Base-by-base conservation (phyloP, 371 early-diverging fungal species). In the Mucor circinelloides region DNA sequence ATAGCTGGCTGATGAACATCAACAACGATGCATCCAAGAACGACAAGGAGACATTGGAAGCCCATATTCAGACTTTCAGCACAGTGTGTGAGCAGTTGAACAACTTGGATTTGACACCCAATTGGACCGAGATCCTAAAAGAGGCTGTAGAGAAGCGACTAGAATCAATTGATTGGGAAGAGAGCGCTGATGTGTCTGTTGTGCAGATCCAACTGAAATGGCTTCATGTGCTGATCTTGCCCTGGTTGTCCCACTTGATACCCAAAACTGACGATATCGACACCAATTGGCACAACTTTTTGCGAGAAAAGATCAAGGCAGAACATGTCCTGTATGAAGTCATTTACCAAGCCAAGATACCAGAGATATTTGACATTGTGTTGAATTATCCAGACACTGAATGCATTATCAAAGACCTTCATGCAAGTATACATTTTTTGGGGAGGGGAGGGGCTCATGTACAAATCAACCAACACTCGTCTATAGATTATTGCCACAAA, bases 321-420 rank as follows among this genome's bases (percentile, higher is more conserved):
- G 73, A 72, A 7, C 69, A 72, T 66, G 25, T 65, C 7, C 19
- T 69, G 15, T 72, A 72, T 40, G 62, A 72, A n/a, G 31, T 58
- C 8, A 58, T 72, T 15, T 72, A 72, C 40, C 36, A 69, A 30
- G 17, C 34, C 27, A 59, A 74, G 13, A 57, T 74, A 10, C 25
- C 63, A 9, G 21, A 58, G n/a, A 67, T 82, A 3, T 79, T 82
- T 62, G 75, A 79, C 58, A 79, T 78, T n/a, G 78, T 82, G 9
- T 42, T 60, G 9, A 74, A 76, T 3, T 76, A 66, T 62, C 82
- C 82, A n/a, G 46, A 64, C 19, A 69, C 80, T 2, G 30, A 63
- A 15, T 57, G 68, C 7, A 75, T 65, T 0, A 63, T 79, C 13
- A 32, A 66, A 10, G 80, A 82, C 60, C 68, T 82, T 31, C 57